A percentile compares a stretch with the other conserved stretches of the same genome.
phyloP scores from a whole-genome alignment of 2,329 filamentous ascomycete genomes.

The Macrophomina pseudophaseolina region DNA sequence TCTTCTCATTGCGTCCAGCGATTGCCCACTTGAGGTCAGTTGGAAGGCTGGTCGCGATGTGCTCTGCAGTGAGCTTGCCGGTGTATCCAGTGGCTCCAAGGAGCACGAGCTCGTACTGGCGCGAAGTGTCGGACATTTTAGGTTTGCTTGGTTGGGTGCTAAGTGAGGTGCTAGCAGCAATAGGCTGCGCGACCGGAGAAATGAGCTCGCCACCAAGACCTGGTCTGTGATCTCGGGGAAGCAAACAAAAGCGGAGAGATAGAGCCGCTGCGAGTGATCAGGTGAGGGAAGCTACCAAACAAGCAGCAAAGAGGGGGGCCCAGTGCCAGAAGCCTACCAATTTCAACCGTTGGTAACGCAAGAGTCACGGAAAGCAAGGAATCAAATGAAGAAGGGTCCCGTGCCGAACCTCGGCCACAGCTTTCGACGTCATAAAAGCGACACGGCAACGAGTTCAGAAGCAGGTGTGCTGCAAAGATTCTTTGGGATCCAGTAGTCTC shows the following conservation, averaged over 20 bases:
- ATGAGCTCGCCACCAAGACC: constrained; percentile 8
- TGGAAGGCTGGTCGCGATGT: constrained; percentile 72
- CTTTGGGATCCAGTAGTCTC: not conserved
- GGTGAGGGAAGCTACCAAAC: not conserved
- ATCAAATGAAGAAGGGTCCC: not conserved
- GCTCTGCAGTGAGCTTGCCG: constrained; percentile 75
- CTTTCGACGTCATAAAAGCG: constrained; percentile 8
- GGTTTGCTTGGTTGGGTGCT: not conserved
- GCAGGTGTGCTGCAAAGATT: not conserved
- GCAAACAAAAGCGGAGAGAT: constrained; percentile 8
- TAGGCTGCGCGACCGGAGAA: not conserved
- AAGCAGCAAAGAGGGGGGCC: not conserved
- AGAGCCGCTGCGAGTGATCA: not conserved
- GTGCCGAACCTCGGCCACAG: not conserved
- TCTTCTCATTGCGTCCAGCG: constrained; percentile 78
- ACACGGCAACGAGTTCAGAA: not conserved
- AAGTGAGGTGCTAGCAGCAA: not conserved
- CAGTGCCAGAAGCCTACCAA: not conserved
- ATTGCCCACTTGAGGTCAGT: constrained; percentile 86
- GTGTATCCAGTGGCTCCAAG: constrained; percentile 82
- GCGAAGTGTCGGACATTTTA: constrained; percentile 29
- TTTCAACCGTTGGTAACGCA: not conserved
- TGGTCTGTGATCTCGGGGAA: constrained; percentile 22
- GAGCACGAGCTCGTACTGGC: constrained; percentile 68
- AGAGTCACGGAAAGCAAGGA: not conserved